These are phyloP conservation scores for Aspergillus hiratsukae DNA, from an alignment of 2,329 filamentous ascomycete species.

Conservation along the genomic window DNA sequence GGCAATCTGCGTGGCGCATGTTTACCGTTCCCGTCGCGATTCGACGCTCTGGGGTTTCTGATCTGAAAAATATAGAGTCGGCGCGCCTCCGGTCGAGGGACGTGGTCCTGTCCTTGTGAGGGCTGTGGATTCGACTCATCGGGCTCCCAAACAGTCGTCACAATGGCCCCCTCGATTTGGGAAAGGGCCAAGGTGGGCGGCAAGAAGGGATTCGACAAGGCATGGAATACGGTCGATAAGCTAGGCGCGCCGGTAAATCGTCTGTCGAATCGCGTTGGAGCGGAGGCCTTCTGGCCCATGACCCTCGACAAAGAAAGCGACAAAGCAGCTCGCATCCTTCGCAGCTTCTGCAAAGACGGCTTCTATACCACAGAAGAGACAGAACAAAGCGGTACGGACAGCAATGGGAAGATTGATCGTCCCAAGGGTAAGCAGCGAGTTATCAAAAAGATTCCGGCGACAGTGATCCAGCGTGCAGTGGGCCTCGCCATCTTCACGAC, in stretches of 20 bases:
- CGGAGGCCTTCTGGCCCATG: slow-evolving; percentile 80
- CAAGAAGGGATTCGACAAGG: slow-evolving; percentile 69
- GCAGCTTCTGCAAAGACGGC: slow-evolving; percentile 82
- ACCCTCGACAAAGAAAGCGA: slow-evolving; percentile 84
- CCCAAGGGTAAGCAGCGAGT: slow-evolving; percentile 60
- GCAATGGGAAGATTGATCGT: slow-evolving; percentile 45
- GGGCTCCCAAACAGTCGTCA: slow-evolving; percentile 3
- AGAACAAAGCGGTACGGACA: slow-evolving; percentile 34
- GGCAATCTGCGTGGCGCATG: slow-evolving; percentile 9
- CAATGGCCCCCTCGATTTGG: slow-evolving; percentile 52
- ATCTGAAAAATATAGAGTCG: slow-evolving; percentile 8
- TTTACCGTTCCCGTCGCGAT: slow-evolving; percentile 14
- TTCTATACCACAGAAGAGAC: slow-evolving; percentile 61
- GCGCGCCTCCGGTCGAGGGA: neutral
- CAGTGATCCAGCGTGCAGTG: slow-evolving; percentile 83
- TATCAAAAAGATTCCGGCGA: slow-evolving; percentile 77
- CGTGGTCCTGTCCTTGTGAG: slow-evolving; percentile 1
- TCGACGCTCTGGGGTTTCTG: neutral
- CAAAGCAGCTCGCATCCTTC: slow-evolving; percentile 82
- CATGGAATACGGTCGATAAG: slow-evolving; percentile 64
- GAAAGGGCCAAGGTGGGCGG: slow-evolving; percentile 48
- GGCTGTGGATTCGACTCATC: neutral
- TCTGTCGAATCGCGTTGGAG: slow-evolving; percentile 74
- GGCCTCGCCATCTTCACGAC: slow-evolving; percentile 92
- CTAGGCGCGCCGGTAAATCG: slow-evolving; percentile 73